These are phyloP conservation scores for Astragalus membranaceus DNA, from an alignment of 306 rosid genomes.

Conservation along the genomic window DNA sequence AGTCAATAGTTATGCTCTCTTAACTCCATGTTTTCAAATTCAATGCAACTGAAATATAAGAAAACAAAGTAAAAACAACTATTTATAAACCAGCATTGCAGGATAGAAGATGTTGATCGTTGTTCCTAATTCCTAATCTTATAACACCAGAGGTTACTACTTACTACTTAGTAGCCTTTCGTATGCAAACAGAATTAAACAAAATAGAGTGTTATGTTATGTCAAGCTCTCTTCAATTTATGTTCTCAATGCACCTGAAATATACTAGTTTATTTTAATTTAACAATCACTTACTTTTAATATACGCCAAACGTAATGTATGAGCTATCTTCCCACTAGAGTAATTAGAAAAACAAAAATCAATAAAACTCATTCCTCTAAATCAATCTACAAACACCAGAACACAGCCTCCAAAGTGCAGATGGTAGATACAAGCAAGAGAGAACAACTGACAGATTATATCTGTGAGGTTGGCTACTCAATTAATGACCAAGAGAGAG, in stretches of 20 bases:
- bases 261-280: neutral
- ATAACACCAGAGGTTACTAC: neutral
- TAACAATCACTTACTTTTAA: neutral
- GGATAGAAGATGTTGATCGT: neutral
- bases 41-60: neutral
- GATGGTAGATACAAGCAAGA: neutral
- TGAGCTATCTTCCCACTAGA: neutral
- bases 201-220: neutral
- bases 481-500: neutral
- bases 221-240: neutral
- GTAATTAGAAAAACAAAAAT: neutral
- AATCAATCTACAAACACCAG: neutral
- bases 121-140: neutral
- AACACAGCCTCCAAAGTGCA: neutral
- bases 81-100: neutral
- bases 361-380: neutral
- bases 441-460: neutral
- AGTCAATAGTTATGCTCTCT: neutral
- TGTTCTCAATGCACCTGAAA: neutral
- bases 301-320: neutral
- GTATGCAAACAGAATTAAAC: neutral
- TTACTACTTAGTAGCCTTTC: neutral
- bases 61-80: neutral
- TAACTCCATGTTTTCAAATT: neutral
- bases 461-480: neutral